Conservation (phyloP, 495 filamentous ascomycete species). For the Thermothielavioides terrestris region DNA sequence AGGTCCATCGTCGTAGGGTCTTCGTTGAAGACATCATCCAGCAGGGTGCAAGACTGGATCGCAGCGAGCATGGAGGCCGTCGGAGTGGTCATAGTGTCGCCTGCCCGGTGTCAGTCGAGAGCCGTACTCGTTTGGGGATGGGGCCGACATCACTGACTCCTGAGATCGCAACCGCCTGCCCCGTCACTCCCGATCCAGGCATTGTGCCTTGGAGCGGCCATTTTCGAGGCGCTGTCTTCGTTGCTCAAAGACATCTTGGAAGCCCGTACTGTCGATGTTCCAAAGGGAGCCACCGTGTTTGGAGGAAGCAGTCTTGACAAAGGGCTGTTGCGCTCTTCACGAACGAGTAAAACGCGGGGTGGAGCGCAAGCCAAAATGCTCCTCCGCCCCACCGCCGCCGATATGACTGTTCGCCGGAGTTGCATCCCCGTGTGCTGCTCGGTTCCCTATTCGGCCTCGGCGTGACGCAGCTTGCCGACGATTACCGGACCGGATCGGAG, state of each 20-base stretch:
- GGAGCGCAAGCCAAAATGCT: neutral
- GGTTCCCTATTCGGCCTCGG: neutral
- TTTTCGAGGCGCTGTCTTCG: neutral
- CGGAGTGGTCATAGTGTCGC: slow-evolving; percentile 81
- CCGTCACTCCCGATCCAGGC: slow-evolving; percentile 36
- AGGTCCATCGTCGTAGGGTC: slow-evolving; percentile 71
- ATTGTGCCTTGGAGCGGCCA: slow-evolving; percentile 8
- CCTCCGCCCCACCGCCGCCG: neutral
- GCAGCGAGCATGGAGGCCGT: slow-evolving; percentile 70
- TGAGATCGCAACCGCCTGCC: slow-evolving; percentile 34
- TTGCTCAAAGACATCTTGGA: neutral
- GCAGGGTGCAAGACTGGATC: slow-evolving; percentile 48
- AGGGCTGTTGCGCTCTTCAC: neutral
- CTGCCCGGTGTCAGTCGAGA: slow-evolving; percentile 23
- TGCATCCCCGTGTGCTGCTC: too few species aligned
- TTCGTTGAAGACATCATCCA: slow-evolving; percentile 80
- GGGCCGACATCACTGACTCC: slow-evolving; percentile 29
- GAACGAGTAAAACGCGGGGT: neutral
- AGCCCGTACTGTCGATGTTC: neutral
- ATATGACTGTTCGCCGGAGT: neutral
- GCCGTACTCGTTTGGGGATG: neutral
- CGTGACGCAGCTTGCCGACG: neutral
- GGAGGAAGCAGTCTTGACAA: neutral
- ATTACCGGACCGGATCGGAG: neutral
- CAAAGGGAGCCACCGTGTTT: neutral